Percentiles rank a stretch among this genome's conserved stretches.
These are phyloP conservation scores for Fusarium temperatum DNA, from an alignment of 2,329 filamentous ascomycete genomes.

Conservation along the genomic window DNA sequence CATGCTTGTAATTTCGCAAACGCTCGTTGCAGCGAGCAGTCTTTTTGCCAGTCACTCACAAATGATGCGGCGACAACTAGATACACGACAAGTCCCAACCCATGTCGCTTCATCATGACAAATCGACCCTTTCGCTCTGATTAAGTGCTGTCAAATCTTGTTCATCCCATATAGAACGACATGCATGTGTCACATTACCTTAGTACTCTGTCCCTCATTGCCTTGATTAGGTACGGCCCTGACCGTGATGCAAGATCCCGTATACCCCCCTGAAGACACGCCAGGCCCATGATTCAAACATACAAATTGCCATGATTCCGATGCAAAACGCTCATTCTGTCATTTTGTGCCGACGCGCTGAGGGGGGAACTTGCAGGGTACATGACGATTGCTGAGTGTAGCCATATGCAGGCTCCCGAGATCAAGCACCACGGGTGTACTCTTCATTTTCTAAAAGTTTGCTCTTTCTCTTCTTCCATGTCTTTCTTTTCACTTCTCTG, in stretches of 20 bases:
- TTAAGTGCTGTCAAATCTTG: neutral
- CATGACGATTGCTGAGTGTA: neutral
- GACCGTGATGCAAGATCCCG: neutral
- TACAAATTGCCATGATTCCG: neutral
- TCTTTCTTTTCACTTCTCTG: neutral
- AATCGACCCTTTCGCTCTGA: no score
- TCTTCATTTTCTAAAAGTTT: neutral
- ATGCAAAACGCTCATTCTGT: neutral
- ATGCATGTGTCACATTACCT: neutral
- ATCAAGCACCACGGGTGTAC: neutral
- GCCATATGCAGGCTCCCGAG: constrained; percentile 6
- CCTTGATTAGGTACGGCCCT: neutral
- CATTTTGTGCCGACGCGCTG: accelerated
- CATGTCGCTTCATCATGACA: neutral
- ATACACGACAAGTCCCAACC: neutral
- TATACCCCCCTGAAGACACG: neutral
- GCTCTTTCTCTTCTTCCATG: neutral
- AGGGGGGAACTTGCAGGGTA: neutral
- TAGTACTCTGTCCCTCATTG: neutral
- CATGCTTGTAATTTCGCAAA: neutral
- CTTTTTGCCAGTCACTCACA: neutral
- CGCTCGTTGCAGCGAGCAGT: neutral
- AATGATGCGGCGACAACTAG: neutral
- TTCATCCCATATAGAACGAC: neutral
- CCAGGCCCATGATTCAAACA: neutral